Conservation (phyloP, 768 basidiomycete species). For the Phylloporus rhodoxanthus region DNA sequence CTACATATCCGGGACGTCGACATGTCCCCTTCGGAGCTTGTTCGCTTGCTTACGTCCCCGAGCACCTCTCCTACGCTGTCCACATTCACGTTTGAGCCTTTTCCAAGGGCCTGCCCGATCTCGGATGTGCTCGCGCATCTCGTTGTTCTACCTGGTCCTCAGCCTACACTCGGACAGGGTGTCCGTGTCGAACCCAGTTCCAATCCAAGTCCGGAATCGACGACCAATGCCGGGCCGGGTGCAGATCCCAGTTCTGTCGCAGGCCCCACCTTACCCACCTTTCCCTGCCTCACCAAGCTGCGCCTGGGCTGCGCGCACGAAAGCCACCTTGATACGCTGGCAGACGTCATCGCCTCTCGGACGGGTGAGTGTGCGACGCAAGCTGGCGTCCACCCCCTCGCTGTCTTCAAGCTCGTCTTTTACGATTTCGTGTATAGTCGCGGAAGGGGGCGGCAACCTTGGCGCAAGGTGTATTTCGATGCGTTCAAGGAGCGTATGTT, state of each 20-base stretch:
- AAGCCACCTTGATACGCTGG: slow-evolving; percentile 11
- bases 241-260: neutral
- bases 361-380: slow-evolving; percentile 9
- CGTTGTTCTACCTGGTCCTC: neutral
- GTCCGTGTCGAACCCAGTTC: neutral
- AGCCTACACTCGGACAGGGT: neutral
- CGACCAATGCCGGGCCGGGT: neutral
- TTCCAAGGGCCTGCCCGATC: slow-evolving; percentile 14
- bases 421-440: slow-evolving; percentile 18
- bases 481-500: slow-evolving; percentile 18
- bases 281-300: slow-evolving; percentile 16
- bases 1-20: slow-evolving; percentile 19
- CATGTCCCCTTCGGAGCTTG: slow-evolving; percentile 19
- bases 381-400: slow-evolving; percentile 9
- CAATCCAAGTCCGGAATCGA: neutral
- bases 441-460: slow-evolving; percentile 6
- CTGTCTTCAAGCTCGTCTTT: slow-evolving; percentile 19
- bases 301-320: slow-evolving; percentile 23
- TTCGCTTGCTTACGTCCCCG: slow-evolving; percentile 16
- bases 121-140: slow-evolving; percentile 17
- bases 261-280: neutral
- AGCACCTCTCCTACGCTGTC: slow-evolving; percentile 14
- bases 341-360: slow-evolving; percentile 15
- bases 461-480: slow-evolving; percentile 16
- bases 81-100: slow-evolving; percentile 22